Conservation (phyloP, 441 rosid genomes). For the Melastoma candidum region DNA sequence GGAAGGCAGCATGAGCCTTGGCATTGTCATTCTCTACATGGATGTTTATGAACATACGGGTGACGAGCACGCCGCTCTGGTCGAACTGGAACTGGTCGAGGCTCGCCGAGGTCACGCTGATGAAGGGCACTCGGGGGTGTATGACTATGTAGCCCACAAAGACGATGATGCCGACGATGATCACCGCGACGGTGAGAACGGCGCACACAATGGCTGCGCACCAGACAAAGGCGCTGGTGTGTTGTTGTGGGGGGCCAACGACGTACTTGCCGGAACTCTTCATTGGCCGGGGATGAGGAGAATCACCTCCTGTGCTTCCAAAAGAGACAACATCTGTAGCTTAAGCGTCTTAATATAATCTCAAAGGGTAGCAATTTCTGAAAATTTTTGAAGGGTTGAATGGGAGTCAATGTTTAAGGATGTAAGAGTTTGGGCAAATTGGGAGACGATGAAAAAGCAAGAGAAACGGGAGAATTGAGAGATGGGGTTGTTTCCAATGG, state of each 20-base stretch:
- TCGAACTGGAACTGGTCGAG: constrained; percentile 40
- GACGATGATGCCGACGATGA: constrained; percentile 42
- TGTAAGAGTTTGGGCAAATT: too few species aligned
- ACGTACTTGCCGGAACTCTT: fast-evolving
- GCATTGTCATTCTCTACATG: constrained; percentile 52
- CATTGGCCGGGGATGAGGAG: constrained; percentile 1
- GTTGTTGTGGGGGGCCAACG: background rate
- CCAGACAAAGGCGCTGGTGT: constrained; percentile 55
- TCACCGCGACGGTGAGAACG: constrained; percentile 41
- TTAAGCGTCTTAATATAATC: too few species aligned
- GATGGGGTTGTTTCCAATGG: too few species aligned
- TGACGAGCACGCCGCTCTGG: constrained; percentile 31
- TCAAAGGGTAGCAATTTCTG: too few species aligned
- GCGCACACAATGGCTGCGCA: constrained; percentile 57
- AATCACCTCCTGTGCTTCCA: background rate
- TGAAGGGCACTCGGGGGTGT: constrained; percentile 70
- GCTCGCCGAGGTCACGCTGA: constrained; percentile 43
- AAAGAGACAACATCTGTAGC: constrained; percentile 14
- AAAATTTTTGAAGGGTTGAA: too few species aligned
- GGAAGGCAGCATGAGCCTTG: constrained; percentile 57
- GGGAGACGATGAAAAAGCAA: too few species aligned
- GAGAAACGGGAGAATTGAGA: too few species aligned
- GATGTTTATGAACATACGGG: constrained; percentile 44
- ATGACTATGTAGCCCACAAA: constrained; percentile 58
- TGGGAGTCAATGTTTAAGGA: too few species aligned